Evolutionary conservation across 1,139 yeast species (phyloP).

Genomic region (Saccharomyces pastorianus): DNA sequence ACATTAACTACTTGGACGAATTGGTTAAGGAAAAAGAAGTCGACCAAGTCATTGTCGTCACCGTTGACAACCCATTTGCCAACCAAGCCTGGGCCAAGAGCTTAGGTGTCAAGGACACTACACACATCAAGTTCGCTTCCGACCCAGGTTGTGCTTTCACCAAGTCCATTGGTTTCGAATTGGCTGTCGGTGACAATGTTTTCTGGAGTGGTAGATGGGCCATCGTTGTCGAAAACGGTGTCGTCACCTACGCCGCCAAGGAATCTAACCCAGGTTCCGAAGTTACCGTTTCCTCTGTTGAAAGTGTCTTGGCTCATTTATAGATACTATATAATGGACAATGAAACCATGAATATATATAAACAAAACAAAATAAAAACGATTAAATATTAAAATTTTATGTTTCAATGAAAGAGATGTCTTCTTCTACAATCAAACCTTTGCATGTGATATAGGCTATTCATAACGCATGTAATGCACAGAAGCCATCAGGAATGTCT

Average conservation of each 20-base stretch:
- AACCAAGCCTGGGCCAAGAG: conserved; percentile 76
- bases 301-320: conserved; percentile 41
- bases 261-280: conserved; percentile 47
- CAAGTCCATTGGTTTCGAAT: conserved; percentile 50
- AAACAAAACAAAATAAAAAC: neutral
- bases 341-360: neutral
- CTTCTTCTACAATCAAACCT: no score
- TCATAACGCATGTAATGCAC: no score
- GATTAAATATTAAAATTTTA: neutral
- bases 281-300: conserved; percentile 57
- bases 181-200: conserved; percentile 50
- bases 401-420: no score
- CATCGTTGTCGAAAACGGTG: conserved; percentile 56
- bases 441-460: no score
- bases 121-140: conserved; percentile 56
- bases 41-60: conserved; percentile 59
- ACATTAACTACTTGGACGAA: conserved; percentile 43
- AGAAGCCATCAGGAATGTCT: no score
- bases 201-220: conserved; percentile 68
- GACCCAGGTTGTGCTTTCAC: conserved; percentile 65
- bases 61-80: conserved; percentile 82
- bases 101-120: conserved; percentile 36
- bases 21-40: conserved; percentile 57
- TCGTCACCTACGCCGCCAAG: conserved; percentile 53
- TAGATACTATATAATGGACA: conserved; percentile 10